Conservation (phyloP, 345 rosid species). For the Anastatica hierochuntica region DNA sequence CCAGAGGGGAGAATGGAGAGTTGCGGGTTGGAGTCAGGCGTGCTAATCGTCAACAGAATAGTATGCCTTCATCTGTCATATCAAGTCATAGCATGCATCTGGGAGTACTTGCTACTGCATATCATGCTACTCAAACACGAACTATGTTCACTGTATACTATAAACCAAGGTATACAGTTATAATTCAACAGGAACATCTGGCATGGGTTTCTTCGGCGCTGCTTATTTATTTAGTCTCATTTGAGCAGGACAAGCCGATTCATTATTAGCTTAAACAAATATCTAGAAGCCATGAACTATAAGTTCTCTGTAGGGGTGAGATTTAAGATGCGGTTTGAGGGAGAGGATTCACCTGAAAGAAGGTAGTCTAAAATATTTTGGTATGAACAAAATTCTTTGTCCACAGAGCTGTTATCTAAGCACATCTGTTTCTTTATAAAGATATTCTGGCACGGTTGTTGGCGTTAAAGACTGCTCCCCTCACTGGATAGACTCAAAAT, state of each 20-base stretch:
- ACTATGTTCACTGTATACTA: constrained; percentile 94
- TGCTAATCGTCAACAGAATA: constrained; percentile 77
- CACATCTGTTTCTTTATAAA: constrained; percentile 28
- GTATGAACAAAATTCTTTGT: background rate
- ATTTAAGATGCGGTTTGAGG: background rate
- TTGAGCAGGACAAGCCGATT: background rate
- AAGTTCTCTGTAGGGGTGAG: background rate
- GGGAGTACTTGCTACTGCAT: constrained; percentile 97
- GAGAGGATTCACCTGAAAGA: background rate
- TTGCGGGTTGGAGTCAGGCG: background rate
- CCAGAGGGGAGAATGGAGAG: background rate
- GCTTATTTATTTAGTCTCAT: background rate
- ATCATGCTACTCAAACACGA: constrained; percentile 85
- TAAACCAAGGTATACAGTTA: constrained; percentile 79
- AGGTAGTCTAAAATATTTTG: background rate
- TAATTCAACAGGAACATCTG: no score
- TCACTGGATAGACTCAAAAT: constrained; percentile 66
- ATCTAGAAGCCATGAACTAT: background rate
- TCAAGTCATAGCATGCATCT: constrained; percentile 99
- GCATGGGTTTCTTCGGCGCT: no score
- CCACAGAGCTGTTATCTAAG: constrained; percentile 8
- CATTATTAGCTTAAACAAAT: no score
- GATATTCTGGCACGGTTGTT: constrained; percentile 80
- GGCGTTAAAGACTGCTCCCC: constrained; percentile 69
- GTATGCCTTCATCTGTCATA: constrained; percentile 89